Percentiles rank a stretch among this genome's conserved stretches.
phyloP scores from a whole-genome alignment of 2,329 filamentous ascomycete species.

The Hypoxylon sp. region DNA sequence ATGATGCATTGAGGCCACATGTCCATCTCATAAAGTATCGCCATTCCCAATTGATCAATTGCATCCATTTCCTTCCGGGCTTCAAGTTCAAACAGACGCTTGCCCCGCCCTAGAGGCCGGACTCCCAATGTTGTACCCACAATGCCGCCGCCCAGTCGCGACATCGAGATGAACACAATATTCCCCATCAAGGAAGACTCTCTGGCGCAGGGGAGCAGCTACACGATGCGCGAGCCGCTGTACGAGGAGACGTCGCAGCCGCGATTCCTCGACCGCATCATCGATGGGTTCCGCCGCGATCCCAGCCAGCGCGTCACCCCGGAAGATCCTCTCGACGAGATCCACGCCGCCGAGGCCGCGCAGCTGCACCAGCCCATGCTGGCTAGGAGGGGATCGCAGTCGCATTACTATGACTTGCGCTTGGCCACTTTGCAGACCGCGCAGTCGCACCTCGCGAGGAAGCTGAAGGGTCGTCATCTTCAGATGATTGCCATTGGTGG shows the following conservation, averaged over 20 bases:
- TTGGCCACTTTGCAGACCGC: conserved; percentile 76
- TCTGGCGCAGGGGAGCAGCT: conserved; percentile 58
- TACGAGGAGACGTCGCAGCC: conserved; percentile 52
- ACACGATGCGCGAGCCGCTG: conserved; percentile 60
- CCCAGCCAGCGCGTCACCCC: conserved; percentile 59
- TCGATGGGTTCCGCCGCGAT: conserved; percentile 72
- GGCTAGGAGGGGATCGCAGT: conserved; percentile 40
- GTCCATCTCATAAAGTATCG: not conserved
- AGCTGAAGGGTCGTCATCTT: conserved; percentile 83
- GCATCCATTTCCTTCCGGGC: no score
- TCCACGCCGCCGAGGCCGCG: conserved; percentile 44
- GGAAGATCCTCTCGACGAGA: conserved; percentile 50
- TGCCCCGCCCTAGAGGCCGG: conserved; percentile 37
- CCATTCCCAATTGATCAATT: conserved; percentile 6
- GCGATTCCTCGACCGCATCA: conserved; percentile 53
- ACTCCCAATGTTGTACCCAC: conserved; percentile 39
- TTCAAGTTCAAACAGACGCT: not conserved
- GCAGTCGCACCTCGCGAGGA: conserved; percentile 76
- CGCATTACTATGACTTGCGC: conserved; percentile 64
- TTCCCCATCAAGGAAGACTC: conserved; percentile 68
- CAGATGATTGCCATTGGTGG: conserved; percentile 99
- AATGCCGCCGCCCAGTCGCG: conserved; percentile 47
- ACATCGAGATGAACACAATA: conserved; percentile 65
- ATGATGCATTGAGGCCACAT: not conserved
- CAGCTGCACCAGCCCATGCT: conserved; percentile 41